Percentiles rank a stretch among this genome's conserved stretches.
Evolutionary conservation across 768 basidiomycete species (phyloP).

Genomic region (Pulveroboletus sp.): DNA sequence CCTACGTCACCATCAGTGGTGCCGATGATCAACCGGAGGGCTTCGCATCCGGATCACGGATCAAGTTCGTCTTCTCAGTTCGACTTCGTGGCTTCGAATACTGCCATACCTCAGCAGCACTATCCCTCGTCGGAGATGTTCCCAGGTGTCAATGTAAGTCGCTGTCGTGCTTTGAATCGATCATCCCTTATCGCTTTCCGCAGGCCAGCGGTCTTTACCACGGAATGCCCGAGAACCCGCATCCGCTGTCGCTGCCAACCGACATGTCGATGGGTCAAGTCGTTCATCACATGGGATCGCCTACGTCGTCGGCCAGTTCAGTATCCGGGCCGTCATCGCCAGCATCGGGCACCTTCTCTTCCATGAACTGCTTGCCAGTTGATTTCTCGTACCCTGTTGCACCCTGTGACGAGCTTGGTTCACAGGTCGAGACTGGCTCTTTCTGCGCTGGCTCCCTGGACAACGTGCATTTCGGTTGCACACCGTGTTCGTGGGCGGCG

Average conservation of each 20-base stretch:
- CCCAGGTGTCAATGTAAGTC: slow-evolving; percentile 38
- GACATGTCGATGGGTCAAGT: slow-evolving; percentile 38
- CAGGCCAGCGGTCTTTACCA: slow-evolving; percentile 50
- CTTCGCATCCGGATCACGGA: slow-evolving; percentile 47
- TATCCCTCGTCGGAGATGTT: slow-evolving; percentile 30
- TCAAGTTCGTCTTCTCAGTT: slow-evolving; percentile 42
- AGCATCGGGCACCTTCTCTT: slow-evolving; percentile 46
- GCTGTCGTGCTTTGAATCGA: slow-evolving; percentile 4
- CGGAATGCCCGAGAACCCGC: slow-evolving; percentile 41
- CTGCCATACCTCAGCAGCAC: slow-evolving; percentile 38
- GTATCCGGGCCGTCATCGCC: slow-evolving; percentile 51
- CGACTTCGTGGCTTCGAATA: slow-evolving; percentile 50
- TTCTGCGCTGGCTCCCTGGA: slow-evolving; percentile 23
- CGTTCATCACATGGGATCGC: slow-evolving; percentile 44
- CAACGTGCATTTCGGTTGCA: slow-evolving; percentile 26
- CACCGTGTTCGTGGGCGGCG: slow-evolving; percentile 31
- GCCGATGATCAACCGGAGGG: slow-evolving; percentile 57
- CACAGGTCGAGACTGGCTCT: slow-evolving; percentile 9
- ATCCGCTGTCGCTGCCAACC: slow-evolving; percentile 42
- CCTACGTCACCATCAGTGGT: slow-evolving; percentile 54
- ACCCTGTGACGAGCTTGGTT: slow-evolving; percentile 11
- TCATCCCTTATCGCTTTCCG: slow-evolving; percentile 2
- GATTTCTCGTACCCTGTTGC: slow-evolving; percentile 21
- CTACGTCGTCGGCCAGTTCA: slow-evolving; percentile 44
- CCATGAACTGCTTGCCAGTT: slow-evolving; percentile 21